Conservation (phyloP, 805 yeast species). For the Metschnikowia corniflorae region DNA sequence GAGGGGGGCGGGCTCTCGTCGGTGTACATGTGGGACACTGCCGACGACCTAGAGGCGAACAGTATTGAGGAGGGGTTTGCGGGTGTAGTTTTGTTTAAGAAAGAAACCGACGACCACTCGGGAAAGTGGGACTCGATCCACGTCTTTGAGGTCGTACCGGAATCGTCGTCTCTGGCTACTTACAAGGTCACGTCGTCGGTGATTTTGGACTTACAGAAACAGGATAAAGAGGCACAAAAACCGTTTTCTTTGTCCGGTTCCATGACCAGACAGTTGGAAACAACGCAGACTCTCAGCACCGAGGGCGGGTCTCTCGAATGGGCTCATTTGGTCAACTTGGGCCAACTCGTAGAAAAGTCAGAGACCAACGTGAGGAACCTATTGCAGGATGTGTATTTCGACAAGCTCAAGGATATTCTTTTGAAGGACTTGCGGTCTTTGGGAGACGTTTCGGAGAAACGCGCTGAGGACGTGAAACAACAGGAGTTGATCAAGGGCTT, state of each 20-base stretch:
- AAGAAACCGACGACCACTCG: conserved; percentile 46
- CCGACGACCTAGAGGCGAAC: conserved; percentile 47
- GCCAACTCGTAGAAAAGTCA: conserved; percentile 79
- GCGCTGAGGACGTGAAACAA: conserved; percentile 31
- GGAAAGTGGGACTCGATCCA: conserved; percentile 93
- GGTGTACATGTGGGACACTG: conserved; percentile 88
- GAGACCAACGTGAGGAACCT: conserved; percentile 84
- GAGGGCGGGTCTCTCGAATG: conserved; percentile 42
- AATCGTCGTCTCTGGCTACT: conserved; percentile 31
- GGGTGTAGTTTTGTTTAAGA: conserved; percentile 85
- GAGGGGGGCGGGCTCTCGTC: conserved; percentile 83
- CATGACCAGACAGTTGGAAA: conserved; percentile 78
- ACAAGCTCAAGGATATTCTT: conserved; percentile 86
- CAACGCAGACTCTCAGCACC: conserved; percentile 40
- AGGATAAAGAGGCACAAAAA: conserved; percentile 8
- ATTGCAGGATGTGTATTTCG: conserved; percentile 91
- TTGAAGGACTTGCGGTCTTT: conserved; percentile 41
- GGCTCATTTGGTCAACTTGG: conserved; percentile 82
- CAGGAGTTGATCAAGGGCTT: conserved; percentile 38
- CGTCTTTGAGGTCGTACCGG: conserved; percentile 70
- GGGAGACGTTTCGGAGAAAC: conserved; percentile 32
- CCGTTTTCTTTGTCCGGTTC: conserved; percentile 66
- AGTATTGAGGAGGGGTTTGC: conserved; percentile 62
- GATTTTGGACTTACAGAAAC: conserved; percentile 59
- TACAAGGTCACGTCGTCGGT: conserved; percentile 87